Evolutionary conservation across 2,329 filamentous ascomycete species (phyloP).

Genomic region (Mycosphaerella arachidis): DNA sequence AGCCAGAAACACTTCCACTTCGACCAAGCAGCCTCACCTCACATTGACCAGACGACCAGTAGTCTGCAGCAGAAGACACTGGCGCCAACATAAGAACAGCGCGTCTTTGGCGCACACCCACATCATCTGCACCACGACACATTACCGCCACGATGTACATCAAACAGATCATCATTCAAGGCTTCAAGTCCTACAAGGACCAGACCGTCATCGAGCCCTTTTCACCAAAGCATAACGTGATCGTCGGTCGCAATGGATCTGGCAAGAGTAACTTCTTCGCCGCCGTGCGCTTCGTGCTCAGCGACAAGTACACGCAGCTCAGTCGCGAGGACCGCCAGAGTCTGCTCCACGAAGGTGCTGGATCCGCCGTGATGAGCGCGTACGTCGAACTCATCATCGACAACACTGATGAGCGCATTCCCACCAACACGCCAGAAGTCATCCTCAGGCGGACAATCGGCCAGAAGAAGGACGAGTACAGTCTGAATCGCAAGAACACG

Average conservation of each 20-base stretch:
- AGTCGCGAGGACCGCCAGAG: slow-evolving; percentile 92
- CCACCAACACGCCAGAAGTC: slow-evolving; percentile 85
- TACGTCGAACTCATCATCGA: slow-evolving; percentile 99
- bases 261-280: slow-evolving; percentile 99
- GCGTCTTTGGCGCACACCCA: neutral
- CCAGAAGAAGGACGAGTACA: slow-evolving; percentile 97
- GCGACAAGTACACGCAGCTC: slow-evolving; percentile 89
- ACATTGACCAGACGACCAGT: no score
- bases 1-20: no score
- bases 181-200: slow-evolving; percentile 97
- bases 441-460: slow-evolving; percentile 91
- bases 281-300: slow-evolving; percentile 95
- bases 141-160: slow-evolving; percentile 68
- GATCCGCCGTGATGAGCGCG: slow-evolving; percentile 97
- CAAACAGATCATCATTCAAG: slow-evolving; percentile 99
- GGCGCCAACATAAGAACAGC: neutral
- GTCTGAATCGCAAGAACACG: slow-evolving; percentile 91
- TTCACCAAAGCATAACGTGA: slow-evolving; percentile 94
- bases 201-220: slow-evolving; percentile 98
- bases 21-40: no score
- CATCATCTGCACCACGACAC: neutral
- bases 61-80: neutral
- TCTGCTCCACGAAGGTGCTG: slow-evolving; percentile 94
- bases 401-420: slow-evolving; percentile 93
- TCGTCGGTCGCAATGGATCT: slow-evolving; percentile 97